Evolutionary conservation across 202 grass and related monocot species (phyloP), one percentile per base, ranked within the genome.

Genomic region (Zizania palustris): DNA sequence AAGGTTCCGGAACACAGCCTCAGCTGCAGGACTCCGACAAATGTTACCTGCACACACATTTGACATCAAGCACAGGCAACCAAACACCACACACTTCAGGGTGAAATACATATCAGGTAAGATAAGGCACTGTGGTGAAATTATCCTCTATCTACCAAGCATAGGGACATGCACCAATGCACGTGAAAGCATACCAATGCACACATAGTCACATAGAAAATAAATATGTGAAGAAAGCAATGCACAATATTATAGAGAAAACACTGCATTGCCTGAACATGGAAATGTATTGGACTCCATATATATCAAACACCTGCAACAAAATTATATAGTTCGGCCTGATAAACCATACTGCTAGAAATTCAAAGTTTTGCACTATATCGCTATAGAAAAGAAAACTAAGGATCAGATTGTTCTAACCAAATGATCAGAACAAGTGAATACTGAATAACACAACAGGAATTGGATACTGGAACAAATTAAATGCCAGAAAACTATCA

Each of bases 21-120:
- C 95, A n/a, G 91, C 91, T 0, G 95, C 91, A 39, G 95, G 91
- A 76, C 95, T 98, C 58, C 91, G 87, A 73, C 95, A 98, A 53
- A 98, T 98, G 82, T 98, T 98, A 13, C 95, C 91, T 98, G 69
- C 42, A n/a, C 14, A 54, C 57, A 79, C 11, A 75, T 33, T 68
- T 54, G 45, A 45, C 34, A 82, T 75, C 50, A 87, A 44, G 28
- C 14, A 38, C 62, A 59, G 57, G 63, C 70, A 63, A 71, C 28
- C 1, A 75, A 54, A 67, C 2, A 76, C 12, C 60, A 67, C 35
- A 40, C 21, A 46, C 62, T 76, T 5, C 3, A 7, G 14, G 60
- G 9, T 64, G 41, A 70, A 37, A 65, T 4, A 6, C 16, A 10
- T 4, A 66, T 57, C 10, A 28, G 6, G 15, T 37, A 55, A 60